Evolutionary conservation across 495 filamentous ascomycete species (phyloP).

Genomic region (Aspergillus bertholletiae): DNA sequence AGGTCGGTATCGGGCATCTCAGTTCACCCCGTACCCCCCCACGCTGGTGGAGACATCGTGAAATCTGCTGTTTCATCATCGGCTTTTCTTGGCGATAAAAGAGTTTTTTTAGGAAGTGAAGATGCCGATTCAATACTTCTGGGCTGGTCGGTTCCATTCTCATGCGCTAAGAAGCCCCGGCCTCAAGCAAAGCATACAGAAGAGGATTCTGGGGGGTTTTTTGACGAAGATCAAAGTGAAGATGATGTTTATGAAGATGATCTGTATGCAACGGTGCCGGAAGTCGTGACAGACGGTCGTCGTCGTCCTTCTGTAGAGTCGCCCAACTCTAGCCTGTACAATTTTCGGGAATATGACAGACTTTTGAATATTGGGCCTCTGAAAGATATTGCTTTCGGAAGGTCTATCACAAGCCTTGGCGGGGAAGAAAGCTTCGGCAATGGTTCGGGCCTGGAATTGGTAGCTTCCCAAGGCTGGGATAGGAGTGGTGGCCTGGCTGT

Average conservation of each 20-base stretch:
- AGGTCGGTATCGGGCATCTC: slow-evolving; percentile 83
- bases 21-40: slow-evolving; percentile 56
- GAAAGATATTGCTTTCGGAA: slow-evolving; percentile 63
- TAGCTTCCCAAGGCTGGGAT: slow-evolving; percentile 67
- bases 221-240: slow-evolving; percentile 53
- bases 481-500: slow-evolving; percentile 67
- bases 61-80: slow-evolving; percentile 65
- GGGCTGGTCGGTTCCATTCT: slow-evolving; percentile 65
- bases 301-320: slow-evolving; percentile 18
- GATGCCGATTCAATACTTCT: slow-evolving; percentile 78
- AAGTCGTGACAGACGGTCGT: slow-evolving; percentile 16
- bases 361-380: slow-evolving; percentile 77
- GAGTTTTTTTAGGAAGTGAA: slow-evolving; percentile 81
- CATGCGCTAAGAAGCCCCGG: slow-evolving; percentile 39
- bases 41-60: slow-evolving; percentile 59
- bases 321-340: slow-evolving; percentile 52
- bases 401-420: slow-evolving; percentile 20
- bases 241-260: slow-evolving; percentile 74
- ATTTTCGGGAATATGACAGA: slow-evolving; percentile 72
- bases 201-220: slow-evolving; percentile 37
- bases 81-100: slow-evolving; percentile 61
- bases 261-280: slow-evolving; percentile 53
- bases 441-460: slow-evolving; percentile 61
- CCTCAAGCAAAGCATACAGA: slow-evolving; percentile 48
- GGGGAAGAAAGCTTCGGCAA: slow-evolving; percentile 22